Conservation (phyloP, 140 eudicot genomes). For the Oenanthe javanica region DNA sequence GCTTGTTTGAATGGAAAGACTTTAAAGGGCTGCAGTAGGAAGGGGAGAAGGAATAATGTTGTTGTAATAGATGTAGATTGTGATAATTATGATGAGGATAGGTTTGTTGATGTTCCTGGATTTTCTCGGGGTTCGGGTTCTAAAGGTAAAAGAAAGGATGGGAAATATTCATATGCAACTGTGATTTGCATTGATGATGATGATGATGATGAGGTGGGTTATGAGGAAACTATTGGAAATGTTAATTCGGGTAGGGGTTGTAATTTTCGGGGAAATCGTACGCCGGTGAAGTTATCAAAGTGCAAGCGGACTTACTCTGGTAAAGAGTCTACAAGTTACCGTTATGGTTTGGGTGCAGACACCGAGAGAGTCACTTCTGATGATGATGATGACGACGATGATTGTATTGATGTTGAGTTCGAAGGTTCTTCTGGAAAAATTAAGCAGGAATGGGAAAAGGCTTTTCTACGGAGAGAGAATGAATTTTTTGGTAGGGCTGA, state of each 20-base stretch:
- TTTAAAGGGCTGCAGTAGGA: constrained; percentile 44
- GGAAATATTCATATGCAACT: constrained; percentile 20
- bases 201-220: constrained; percentile 17
- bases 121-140: constrained; percentile 28
- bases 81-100: constrained; percentile 41
- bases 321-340: constrained; percentile 21
- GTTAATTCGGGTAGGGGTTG: constrained; percentile 8
- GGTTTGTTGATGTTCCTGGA: constrained; percentile 51
- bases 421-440: constrained; percentile 52
- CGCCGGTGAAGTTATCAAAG: constrained; percentile 63
- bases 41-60: constrained; percentile 30
- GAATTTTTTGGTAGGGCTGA: constrained; percentile 15
- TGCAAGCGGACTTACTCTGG: constrained; percentile 74
- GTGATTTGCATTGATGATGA: constrained; percentile 74
- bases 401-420: constrained; percentile 52
- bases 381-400: constrained; percentile 26
- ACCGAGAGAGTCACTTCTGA: constrained; percentile 40
- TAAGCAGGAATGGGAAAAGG: constrained; percentile 76
- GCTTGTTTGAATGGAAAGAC: constrained; percentile 33
- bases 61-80: constrained; percentile 70
- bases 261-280: constrained; percentile 19
- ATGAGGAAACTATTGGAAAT: constrained; percentile 25
- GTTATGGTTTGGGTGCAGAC: constrained; percentile 33
- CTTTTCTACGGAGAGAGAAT: constrained; percentile 42
- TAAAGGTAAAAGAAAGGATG: constrained; percentile 23